Conservation (phyloP, 352 stramenopile species). For the Globisporangium takayamanum region DNA sequence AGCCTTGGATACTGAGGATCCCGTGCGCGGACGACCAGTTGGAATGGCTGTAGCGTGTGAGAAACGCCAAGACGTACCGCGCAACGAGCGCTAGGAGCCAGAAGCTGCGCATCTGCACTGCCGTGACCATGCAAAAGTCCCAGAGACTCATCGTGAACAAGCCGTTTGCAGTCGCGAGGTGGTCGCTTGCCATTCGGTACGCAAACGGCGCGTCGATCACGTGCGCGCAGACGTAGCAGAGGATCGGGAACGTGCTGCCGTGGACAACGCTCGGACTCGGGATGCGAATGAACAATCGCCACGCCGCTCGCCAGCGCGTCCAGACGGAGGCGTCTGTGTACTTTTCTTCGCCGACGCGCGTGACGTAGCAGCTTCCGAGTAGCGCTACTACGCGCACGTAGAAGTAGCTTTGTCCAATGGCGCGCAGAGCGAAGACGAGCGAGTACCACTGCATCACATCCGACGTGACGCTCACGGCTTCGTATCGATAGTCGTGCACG, state of each 20-base stretch:
- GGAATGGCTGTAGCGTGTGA: slow-evolving; percentile 8
- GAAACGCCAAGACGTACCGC: slow-evolving; percentile 15
- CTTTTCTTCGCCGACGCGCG: slow-evolving; percentile 1
- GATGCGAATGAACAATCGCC: slow-evolving; percentile 28
- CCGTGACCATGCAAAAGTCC: slow-evolving; percentile 22
- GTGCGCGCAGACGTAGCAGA: slow-evolving; percentile 40
- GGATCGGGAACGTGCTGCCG: slow-evolving; percentile 33
- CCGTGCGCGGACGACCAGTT: slow-evolving; percentile 12
- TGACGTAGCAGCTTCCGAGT: slow-evolving; percentile 11
- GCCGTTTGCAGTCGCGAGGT: slow-evolving; percentile 24
- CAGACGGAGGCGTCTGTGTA: background rate
- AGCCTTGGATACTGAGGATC: slow-evolving; percentile 24
- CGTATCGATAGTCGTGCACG: slow-evolving; percentile 40
- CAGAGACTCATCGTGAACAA: slow-evolving; percentile 18
- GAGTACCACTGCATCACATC: slow-evolving; percentile 26
- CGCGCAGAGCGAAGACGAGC: slow-evolving; percentile 17
- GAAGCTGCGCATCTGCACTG: slow-evolving; percentile 43
- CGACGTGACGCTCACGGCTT: slow-evolving; percentile 18
- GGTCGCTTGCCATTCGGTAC: slow-evolving; percentile 25
- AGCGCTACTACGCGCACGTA: slow-evolving; percentile 5
- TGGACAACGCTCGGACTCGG: slow-evolving; percentile 46
- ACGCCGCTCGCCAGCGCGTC: background rate
- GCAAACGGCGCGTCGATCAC: slow-evolving; percentile 33
- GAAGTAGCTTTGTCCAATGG: slow-evolving; percentile 11
- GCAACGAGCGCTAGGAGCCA: slow-evolving; percentile 35